These are phyloP conservation scores for Monilinia polystroma DNA, from an alignment of 2,329 filamentous ascomycete species.

Conservation along the genomic window DNA sequence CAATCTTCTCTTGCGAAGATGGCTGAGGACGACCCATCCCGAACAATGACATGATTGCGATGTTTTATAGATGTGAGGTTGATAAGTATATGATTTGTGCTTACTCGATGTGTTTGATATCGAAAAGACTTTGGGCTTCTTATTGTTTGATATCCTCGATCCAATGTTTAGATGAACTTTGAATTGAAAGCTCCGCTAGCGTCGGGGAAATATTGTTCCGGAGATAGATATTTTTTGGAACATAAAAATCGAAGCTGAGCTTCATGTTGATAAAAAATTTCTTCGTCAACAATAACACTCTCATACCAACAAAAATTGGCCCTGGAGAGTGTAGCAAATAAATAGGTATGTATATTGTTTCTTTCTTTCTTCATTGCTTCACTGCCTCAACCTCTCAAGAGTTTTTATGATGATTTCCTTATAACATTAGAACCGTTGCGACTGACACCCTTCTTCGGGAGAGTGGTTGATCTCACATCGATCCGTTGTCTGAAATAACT, in stretches of 20 bases:
- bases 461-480: slow-evolving; percentile 52
- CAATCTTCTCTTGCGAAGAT: slow-evolving; percentile 95
- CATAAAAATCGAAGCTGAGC: slow-evolving; percentile 10
- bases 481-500: slow-evolving; percentile 47
- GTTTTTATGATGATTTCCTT: slow-evolving; percentile 50
- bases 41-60: slow-evolving; percentile 66
- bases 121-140: background rate
- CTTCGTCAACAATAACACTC: slow-evolving; percentile 12
- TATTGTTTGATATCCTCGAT: slow-evolving; percentile 5
- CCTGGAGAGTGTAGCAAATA: background rate
- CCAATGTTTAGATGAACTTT: slow-evolving; percentile 2
- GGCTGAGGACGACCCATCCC: slow-evolving; percentile 76
- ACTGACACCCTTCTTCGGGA: slow-evolving; percentile 49
- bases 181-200: slow-evolving; percentile 15
- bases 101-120: background rate
- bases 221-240: slow-evolving; percentile 5
- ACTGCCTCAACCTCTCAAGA: background rate
- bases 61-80: slow-evolving; percentile 4
- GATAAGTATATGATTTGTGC: background rate
- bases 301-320: slow-evolving; percentile 11
- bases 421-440: slow-evolving; percentile 58
- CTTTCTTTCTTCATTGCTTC: background rate
- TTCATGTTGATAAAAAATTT: background rate
- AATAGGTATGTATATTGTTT: slow-evolving; percentile 3
- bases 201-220: slow-evolving; percentile 12